Percentiles rank a stretch among this genome's conserved stretches.
Evolutionary conservation across 2,329 filamentous ascomycete species (phyloP).

Genomic region (Pseudofabraea citricarpa): DNA sequence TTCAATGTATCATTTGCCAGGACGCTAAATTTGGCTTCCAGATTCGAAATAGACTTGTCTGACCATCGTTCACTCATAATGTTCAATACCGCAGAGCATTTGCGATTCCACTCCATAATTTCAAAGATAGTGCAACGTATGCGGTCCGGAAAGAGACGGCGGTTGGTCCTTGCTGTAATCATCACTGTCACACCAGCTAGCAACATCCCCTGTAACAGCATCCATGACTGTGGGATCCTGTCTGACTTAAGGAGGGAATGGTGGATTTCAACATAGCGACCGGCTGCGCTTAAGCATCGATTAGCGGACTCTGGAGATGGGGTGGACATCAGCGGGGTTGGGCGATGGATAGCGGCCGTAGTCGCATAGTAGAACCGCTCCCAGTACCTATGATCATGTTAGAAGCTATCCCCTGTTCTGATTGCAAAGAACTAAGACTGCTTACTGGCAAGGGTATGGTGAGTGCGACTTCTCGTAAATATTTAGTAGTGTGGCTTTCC

Average conservation of each 20-base stretch:
- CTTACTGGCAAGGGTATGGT: not conserved
- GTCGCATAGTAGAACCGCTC: not conserved
- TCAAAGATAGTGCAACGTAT: not conserved
- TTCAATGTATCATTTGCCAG: not conserved
- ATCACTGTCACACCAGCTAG: not conserved
- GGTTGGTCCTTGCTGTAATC: not conserved
- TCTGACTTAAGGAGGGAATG: not conserved
- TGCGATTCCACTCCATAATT: slow-evolving; percentile 1
- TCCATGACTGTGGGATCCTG: not conserved
- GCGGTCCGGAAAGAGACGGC: not conserved
- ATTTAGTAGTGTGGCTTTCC: not conserved
- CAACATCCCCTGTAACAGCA: not conserved
- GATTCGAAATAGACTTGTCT: not conserved
- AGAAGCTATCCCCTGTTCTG: not conserved
- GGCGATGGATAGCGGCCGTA: not conserved
- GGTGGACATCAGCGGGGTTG: not conserved
- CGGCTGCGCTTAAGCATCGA: not conserved
- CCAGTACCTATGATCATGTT: not conserved
- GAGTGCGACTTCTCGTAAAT: not conserved
- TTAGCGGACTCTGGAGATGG: not conserved
- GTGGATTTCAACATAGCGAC: not conserved
- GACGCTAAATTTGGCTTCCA: not conserved
- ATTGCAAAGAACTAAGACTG: not conserved
- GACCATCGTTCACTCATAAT: not conserved
- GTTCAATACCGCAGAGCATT: not conserved